These are phyloP conservation scores for Aleurites moluccanus DNA, from an alignment of 441 rosid genomes.

Conservation along the genomic window DNA sequence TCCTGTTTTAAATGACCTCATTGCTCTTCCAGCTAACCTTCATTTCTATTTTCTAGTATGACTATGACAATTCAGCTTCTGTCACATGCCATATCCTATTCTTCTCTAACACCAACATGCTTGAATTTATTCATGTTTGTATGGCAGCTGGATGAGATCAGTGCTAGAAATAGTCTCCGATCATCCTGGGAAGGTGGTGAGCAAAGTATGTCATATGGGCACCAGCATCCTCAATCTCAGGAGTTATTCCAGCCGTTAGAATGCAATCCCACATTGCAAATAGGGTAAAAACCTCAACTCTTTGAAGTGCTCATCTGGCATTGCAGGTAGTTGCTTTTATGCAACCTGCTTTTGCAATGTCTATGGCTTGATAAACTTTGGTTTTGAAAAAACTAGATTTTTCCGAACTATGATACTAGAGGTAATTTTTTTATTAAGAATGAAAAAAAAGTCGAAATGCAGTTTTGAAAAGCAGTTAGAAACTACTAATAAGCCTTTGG, in stretches of 20 bases:
- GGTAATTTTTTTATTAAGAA: no score
- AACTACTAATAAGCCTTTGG: no score
- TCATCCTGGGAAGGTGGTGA: conserved; percentile 75
- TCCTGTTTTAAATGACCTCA: no score
- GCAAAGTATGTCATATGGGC: conserved; percentile 57
- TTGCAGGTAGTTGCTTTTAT: no score
- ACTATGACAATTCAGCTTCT: not conserved
- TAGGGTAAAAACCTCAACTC: conserved; percentile 55
- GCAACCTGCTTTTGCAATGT: no score
- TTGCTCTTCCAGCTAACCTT: no score
- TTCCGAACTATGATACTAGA: no score
- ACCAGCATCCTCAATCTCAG: conserved; percentile 66
- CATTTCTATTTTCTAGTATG: not conserved
- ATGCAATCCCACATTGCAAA: conserved; percentile 94
- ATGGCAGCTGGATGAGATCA: conserved; percentile 72
- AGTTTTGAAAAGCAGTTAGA: no score
- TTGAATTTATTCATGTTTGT: not conserved
- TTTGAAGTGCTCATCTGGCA: not conserved
- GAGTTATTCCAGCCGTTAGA: conserved; percentile 74
- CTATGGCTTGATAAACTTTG: no score
- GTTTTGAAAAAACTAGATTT: no score
- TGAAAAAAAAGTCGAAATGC: no score
- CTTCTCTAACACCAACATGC: not conserved
- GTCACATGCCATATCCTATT: not conserved
- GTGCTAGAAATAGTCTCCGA: conserved; percentile 52